phyloP scores from a whole-genome alignment of 768 basidiomycete genomes.

The Cystofilobasidium ferigula region DNA sequence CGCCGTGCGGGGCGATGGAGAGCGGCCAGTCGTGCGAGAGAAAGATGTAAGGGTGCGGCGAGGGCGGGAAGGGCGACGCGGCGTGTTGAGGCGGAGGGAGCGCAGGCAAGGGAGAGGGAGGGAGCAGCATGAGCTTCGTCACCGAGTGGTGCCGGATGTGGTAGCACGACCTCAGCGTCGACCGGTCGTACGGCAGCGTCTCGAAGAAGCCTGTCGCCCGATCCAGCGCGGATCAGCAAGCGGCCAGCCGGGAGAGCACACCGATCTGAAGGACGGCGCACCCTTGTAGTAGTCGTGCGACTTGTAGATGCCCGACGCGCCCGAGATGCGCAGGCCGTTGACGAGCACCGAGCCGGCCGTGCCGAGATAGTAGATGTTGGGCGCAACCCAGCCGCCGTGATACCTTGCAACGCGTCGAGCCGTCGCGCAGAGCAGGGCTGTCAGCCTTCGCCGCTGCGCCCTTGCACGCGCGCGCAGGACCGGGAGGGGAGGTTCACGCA shows the following conservation, averaged over 20 bases:
- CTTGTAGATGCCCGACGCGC: conserved; percentile 87
- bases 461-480: not conserved
- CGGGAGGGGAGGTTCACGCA: conserved; percentile 40
- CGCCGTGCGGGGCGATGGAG: conserved; percentile 68
- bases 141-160: conserved; percentile 81
- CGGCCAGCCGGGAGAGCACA: not conserved
- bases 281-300: conserved; percentile 58
- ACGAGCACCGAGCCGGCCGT: conserved; percentile 78
- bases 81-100: not conserved
- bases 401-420: conserved; percentile 59
- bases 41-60: conserved; percentile 46
- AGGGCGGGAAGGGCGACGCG: conserved; percentile 21
- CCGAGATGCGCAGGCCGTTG: conserved; percentile 77
- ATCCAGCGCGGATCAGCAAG: not conserved
- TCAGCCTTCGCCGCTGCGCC: not conserved
- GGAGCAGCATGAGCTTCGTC: conserved; percentile 45
- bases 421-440: too few species aligned
- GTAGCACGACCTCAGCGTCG: conserved; percentile 69
- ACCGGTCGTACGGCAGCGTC: conserved; percentile 62
- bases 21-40: conserved; percentile 96
- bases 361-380: conserved; percentile 92
- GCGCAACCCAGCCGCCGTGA: conserved; percentile 93
- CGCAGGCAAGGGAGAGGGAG: conserved; percentile 4
- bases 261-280: conserved; percentile 27
- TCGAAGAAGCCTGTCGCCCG: conserved; percentile 54